These are phyloP conservation scores for Pouteria glomerata DNA, from an alignment of 148 eudicot genomes.

Conservation along the genomic window DNA sequence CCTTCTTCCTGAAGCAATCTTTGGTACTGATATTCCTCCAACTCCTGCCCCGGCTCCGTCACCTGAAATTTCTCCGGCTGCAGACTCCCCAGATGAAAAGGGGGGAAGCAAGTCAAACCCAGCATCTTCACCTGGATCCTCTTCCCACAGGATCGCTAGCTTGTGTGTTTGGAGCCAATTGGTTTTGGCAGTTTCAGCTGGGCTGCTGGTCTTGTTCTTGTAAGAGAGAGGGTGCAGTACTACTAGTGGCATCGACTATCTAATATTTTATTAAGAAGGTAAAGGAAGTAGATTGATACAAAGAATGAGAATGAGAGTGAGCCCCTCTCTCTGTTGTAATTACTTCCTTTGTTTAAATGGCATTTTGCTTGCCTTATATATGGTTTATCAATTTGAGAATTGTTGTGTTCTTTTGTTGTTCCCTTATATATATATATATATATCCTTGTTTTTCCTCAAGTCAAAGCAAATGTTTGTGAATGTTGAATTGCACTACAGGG, in stretches of 20 bases:
- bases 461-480: neutral
- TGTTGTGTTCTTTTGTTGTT: neutral
- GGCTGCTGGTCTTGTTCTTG: conserved; percentile 35
- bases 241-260: conserved; percentile 28
- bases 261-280: conserved; percentile 6
- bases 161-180: conserved; percentile 28
- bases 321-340: neutral
- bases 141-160: conserved; percentile 16
- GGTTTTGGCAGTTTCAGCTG: conserved; percentile 33
- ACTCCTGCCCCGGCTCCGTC: conserved; percentile 80
- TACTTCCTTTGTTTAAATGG: conserved; percentile 1
- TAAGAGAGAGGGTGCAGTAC: conserved; percentile 21
- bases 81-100: conserved; percentile 41
- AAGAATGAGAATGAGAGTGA: conserved; percentile 9
- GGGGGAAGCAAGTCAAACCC: conserved; percentile 17
- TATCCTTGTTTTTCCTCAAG: neutral
- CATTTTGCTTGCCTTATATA: neutral
- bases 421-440: no score
- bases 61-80: conserved; percentile 43
- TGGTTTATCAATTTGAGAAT: conserved; percentile 4
- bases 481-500: neutral
- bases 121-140: conserved; percentile 26
- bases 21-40: conserved; percentile 88
- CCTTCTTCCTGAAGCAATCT: conserved; percentile 78
- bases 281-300: conserved; percentile 1